Evolutionary conservation across 192 early-diverging fungal genomes (phyloP).

Genomic region (Powellomyces hirtus): DNA sequence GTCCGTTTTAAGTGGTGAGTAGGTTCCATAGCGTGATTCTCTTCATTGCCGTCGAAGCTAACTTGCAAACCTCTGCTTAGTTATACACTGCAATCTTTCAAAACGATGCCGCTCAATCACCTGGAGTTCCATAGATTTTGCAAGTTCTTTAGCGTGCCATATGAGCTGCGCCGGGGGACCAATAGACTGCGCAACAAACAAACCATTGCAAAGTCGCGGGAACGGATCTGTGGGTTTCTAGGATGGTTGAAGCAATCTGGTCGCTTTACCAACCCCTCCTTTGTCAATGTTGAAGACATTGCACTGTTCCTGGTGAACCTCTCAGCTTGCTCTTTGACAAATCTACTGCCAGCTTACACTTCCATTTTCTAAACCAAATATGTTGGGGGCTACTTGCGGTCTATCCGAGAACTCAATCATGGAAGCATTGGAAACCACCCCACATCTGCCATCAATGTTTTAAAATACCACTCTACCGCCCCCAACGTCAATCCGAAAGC

Average conservation of each 20-base stretch:
- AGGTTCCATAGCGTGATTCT: no score
- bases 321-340: no score
- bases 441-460: conserved; percentile 8
- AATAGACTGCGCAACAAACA: conserved; percentile 2
- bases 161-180: conserved; percentile 4
- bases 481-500: neutral
- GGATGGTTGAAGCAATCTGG: conserved; percentile 20
- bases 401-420: conserved; percentile 1
- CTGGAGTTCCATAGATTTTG: conserved; percentile 13
- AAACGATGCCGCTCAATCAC: conserved; percentile 16
- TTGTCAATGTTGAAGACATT: conserved; percentile 12
- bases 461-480: neutral
- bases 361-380: no score
- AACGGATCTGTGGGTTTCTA: conserved; percentile 13
- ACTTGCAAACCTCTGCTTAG: no score
- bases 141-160: conserved; percentile 7
- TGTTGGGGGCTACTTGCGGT: conserved; percentile 4
- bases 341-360: no score
- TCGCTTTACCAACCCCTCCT: neutral
- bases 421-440: conserved; percentile 1
- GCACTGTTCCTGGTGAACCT: conserved; percentile 8
- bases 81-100: conserved; percentile 9
- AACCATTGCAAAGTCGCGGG: conserved; percentile 12
- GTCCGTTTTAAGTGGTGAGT: no score
- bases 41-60: neutral